Base-by-base conservation (phyloP, 345 rosid species). In the Arabidopsis arenosa region DNA sequence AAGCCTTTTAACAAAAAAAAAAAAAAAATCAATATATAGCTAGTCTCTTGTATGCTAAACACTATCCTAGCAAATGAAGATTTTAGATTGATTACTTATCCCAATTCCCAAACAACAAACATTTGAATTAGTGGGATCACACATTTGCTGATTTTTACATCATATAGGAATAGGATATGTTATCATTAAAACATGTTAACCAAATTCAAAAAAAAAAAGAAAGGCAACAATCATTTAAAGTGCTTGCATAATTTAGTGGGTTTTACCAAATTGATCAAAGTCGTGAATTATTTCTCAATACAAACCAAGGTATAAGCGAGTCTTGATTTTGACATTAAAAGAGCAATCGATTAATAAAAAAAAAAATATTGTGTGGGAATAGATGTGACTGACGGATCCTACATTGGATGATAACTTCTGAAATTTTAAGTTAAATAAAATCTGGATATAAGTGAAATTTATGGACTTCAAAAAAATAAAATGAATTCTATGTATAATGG, bases 191-290 rank as follows among this genome's bases (percentile, higher is more conserved):
- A 71, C 14, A 26, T 15, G 13, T 2, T 44, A 8, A 37, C 6
- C 51, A 60, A 60, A 8, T 60, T 14, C 3, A 36, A 26, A 28
- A 23, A 23, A 23, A 23, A 23, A 23, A 23, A 23, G 23, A 11
- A 23, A 43, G 57, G 23, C 61, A 55, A 32, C 44, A 14, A 4
- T 57, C n/a, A 56, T 70, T 70, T 61, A 8, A 58, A 70, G 11
- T 2, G 48, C 14, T 45, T 12, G n/a, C 35, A 30, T 70, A 32
- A 11, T 56, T 17, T 33, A 44, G 9, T 57, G 2, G 35, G 12
- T 43, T 36, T 43, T 43, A 71, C 36, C 47, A 71, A 36, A 36
- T 23, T 47, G 28, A 57, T 32, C 14, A n/a, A 44, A 44, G 37
- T 21, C 26, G 15, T 45, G 47, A 32, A 57, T 36, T 69, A 18